phyloP scores from a whole-genome alignment of 2,329 filamentous ascomycete genomes.

The Microdochium bolleyi region DNA sequence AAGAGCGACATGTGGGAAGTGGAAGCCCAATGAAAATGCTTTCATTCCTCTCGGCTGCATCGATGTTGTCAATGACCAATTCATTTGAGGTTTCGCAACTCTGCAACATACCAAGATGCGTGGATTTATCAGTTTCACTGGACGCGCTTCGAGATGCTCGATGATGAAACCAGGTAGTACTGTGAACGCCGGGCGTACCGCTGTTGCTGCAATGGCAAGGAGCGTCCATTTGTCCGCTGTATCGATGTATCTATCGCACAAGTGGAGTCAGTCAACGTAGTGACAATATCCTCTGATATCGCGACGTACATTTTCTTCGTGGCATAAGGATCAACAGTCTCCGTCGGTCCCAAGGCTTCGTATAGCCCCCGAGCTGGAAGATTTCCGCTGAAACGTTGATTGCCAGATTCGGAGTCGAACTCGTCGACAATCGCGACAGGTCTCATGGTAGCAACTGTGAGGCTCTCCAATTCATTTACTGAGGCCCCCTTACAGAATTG shows the following conservation, averaged over 20 bases:
- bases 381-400: not conserved
- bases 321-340: not conserved
- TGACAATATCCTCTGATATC: not conserved
- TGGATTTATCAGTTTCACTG: not conserved
- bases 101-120: not conserved
- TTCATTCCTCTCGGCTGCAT: not conserved
- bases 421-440: not conserved
- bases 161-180: not conserved
- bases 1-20: not conserved
- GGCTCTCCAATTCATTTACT: no score
- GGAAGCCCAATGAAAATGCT: not conserved
- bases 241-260: not conserved
- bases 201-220: not conserved
- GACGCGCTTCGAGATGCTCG: not conserved
- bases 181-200: not conserved
- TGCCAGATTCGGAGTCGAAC: not conserved
- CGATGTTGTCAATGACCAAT: not conserved
- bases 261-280: not conserved
- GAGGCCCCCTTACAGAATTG: not conserved
- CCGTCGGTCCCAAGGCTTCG: not conserved
- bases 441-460: no score
- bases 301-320: not conserved
- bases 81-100: not conserved
- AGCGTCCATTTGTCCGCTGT: not conserved
- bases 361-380: not conserved